Evolutionary conservation across 2,329 filamentous ascomycete genomes (phyloP), one percentile per base, ranked within the genome.

Genomic region (Aphanocladium album): DNA sequence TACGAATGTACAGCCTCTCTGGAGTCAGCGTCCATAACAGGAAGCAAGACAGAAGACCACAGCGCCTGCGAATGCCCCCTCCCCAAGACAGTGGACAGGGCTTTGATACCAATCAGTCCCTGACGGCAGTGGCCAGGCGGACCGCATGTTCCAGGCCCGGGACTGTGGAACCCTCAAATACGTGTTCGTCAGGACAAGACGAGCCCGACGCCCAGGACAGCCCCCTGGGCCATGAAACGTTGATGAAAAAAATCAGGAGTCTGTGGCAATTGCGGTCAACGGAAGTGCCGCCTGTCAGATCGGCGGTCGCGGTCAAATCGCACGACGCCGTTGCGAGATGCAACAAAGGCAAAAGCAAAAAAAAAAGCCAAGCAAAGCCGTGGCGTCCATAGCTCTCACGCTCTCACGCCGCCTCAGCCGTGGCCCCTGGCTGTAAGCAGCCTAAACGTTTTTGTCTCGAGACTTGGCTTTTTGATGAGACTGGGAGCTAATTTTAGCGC

Each of bases 401-500:
- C n/a, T n/a, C n/a, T n/a, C n/a, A n/a, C n/a, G n/a, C n/a, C n/a
- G n/a, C n/a, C n/a, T n/a, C n/a, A n/a, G n/a, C n/a, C n/a, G n/a
- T n/a, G n/a, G n/a, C 33, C 33, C 12, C 12, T 35, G 6, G 33
- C 6, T 35, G 33, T 35, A 6, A 35, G 33, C 17, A 25, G n/a
- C 14, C 11, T 14, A 23, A 23, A 46, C 25, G 21, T 8, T 51
- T 51, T 47, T 25, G 25, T 11, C 41, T 57, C 33, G 45, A 57
- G 9, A 19, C 54, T 57, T 57, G 54, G 54, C 54, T 57, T 57
- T 54, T 37, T 35, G 30, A 39, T 37, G 45, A 27, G 43, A 35
- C 21, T 43, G 54, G 43, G 43, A 57, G 45, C 54, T 57, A 57
- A 51, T 21, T 47, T 47, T 57, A 57, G 54, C 54, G 54, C n/a